A percentile compares a stretch with the other conserved stretches of the same genome.
These are phyloP conservation scores for Coelastrella sp. DNA, from an alignment of 139 green algal genomes.

Conservation along the genomic window DNA sequence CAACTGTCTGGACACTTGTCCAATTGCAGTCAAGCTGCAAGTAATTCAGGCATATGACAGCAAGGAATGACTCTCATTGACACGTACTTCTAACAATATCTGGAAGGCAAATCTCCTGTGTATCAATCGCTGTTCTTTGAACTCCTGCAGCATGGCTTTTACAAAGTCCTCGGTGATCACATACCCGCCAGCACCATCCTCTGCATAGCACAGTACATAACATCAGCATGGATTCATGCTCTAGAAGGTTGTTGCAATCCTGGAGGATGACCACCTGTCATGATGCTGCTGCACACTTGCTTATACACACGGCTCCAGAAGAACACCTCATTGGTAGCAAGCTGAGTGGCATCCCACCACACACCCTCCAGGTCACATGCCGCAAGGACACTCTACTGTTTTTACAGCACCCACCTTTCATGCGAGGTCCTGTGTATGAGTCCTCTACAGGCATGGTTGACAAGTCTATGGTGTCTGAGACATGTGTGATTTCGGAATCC, in stretches of 20 bases:
- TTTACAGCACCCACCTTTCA: constrained; percentile 79
- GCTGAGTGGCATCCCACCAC: too few relatives aligned
- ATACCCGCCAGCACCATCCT: constrained; percentile 69
- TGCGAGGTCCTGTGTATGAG: constrained; percentile 85
- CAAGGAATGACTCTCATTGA: too few relatives aligned
- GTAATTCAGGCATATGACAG: too few relatives aligned
- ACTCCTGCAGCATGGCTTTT: constrained; percentile 90
- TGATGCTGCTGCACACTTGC: too few relatives aligned
- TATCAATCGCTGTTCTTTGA: constrained; percentile 88
- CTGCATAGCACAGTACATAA: constrained; percentile 55
- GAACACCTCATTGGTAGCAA: too few relatives aligned
- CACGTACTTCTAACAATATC: constrained; percentile 73
- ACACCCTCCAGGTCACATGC: too few relatives aligned
- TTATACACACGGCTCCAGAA: too few relatives aligned
- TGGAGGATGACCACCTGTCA: too few relatives aligned
- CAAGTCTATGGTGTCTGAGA: constrained; percentile 76
- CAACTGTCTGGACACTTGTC: background rate
- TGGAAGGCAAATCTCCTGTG: constrained; percentile 82
- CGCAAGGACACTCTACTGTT: too few relatives aligned
- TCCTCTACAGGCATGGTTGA: constrained; percentile 84
- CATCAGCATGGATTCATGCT: constrained; percentile 12
- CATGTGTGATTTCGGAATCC: constrained; percentile 54
- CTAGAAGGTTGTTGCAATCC: too few relatives aligned
- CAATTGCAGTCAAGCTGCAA: background rate
- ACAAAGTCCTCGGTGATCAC: constrained; percentile 89